Evolutionary conservation across 2,329 filamentous ascomycete species (phyloP).

Genomic region (Calonectria fujianensis): DNA sequence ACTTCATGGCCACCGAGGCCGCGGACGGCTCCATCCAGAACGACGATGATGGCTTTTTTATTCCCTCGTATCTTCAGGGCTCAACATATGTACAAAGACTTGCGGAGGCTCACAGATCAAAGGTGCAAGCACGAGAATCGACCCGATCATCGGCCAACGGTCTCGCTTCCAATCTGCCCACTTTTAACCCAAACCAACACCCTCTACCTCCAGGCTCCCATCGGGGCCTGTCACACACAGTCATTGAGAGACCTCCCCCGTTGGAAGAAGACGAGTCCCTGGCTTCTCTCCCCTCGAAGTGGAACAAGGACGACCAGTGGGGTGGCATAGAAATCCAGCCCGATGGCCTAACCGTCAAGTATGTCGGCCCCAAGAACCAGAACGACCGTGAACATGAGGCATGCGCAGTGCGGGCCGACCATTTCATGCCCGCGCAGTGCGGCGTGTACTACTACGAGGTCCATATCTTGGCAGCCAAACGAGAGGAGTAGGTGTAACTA

Average conservation of each 20-base stretch:
- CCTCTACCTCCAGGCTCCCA: conserved; percentile 71
- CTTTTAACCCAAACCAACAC: conserved; percentile 62
- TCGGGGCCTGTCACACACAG: conserved; percentile 87
- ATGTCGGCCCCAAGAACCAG: conserved; percentile 67
- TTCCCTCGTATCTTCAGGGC: conserved; percentile 87
- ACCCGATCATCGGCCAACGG: conserved; percentile 48
- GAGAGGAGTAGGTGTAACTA: conserved; percentile 71
- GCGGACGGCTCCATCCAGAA: conserved; percentile 52
- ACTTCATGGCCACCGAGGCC: conserved; percentile 63
- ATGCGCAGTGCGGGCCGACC: conserved; percentile 86
- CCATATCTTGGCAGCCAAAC: conserved; percentile 69
- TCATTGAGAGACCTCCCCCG: conserved; percentile 84
- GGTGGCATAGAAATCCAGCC: conserved; percentile 82
- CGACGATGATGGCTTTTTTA: conserved; percentile 77
- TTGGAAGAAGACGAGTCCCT: conserved; percentile 75
- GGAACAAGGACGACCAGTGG: conserved; percentile 88
- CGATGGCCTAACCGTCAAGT: conserved; percentile 84
- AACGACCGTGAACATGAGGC: conserved; percentile 82
- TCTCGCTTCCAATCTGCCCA: conserved; percentile 65
- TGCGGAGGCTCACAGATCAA: conserved; percentile 80
- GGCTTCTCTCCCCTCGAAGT: conserved; percentile 84
- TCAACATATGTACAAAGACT: conserved; percentile 87
- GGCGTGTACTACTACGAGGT: conserved; percentile 97
- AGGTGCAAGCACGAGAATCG: conserved; percentile 71
- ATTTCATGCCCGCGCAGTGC: conserved; percentile 90